Percentiles rank a stretch among this genome's conserved stretches.
These are phyloP conservation scores for Erysimum pusillum DNA, from an alignment of 441 rosid genomes.

Conservation along the genomic window DNA sequence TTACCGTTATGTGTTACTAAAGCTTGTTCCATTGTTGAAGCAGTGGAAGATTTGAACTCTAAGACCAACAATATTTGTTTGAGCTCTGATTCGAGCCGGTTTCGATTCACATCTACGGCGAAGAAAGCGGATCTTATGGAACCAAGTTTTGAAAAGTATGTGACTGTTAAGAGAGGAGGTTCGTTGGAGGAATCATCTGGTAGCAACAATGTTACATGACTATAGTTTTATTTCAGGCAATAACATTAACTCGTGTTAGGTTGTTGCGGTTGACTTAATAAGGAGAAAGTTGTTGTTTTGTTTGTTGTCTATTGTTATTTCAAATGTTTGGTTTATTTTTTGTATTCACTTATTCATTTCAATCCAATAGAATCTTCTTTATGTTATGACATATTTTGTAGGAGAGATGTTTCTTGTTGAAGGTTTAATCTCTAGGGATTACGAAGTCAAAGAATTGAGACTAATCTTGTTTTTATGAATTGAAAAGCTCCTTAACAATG, in stretches of 20 bases:
- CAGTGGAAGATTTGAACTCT: conserved; percentile 88
- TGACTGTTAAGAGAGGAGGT: conserved; percentile 44
- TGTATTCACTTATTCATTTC: conserved; percentile 5
- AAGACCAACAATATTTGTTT: conserved; percentile 45
- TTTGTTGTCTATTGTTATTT: neutral
- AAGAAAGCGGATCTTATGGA: conserved; percentile 77
- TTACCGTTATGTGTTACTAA: conserved; percentile 66
- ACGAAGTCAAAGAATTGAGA: too few species aligned
- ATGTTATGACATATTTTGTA: too few species aligned
- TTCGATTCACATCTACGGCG: conserved; percentile 29
- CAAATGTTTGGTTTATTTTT: neutral
- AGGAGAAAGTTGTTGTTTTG: neutral
- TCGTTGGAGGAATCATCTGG: conserved; percentile 38
- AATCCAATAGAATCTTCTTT: neutral
- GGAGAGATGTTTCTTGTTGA: too few species aligned
- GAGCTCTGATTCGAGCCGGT: conserved; percentile 32
- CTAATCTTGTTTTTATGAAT: too few species aligned
- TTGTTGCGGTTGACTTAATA: neutral
- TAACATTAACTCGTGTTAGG: conserved; percentile 11
- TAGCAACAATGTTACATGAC: conserved; percentile 33
- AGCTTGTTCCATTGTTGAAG: conserved; percentile 88
- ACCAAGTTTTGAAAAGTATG: conserved; percentile 62
- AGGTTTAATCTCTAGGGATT: too few species aligned
- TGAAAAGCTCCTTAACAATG: too few species aligned
- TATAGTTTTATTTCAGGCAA: neutral